Evolutionary conservation across 2,329 filamentous ascomycete species (phyloP).

Genomic region (Chaetoscypha palmicola): DNA sequence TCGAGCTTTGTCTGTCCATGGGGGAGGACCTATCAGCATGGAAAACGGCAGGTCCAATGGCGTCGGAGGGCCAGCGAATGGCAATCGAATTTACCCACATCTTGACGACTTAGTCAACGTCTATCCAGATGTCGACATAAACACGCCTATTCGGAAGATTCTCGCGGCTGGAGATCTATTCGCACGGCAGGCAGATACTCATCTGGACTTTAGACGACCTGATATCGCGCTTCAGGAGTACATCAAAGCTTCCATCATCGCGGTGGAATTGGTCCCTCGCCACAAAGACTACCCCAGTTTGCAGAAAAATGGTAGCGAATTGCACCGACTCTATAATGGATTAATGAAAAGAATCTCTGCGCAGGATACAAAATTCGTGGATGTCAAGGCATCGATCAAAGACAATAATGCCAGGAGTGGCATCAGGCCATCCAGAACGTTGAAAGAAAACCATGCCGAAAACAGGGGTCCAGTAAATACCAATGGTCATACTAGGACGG

Average conservation of each 20-base stretch:
- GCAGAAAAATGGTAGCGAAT: conserved; percentile 45
- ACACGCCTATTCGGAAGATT: conserved; percentile 44
- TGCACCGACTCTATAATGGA: conserved; percentile 41
- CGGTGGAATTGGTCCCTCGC: conserved; percentile 66
- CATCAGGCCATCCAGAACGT: conserved; percentile 30
- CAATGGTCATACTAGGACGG: conserved; percentile 15
- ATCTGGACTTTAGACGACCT: conserved; percentile 55
- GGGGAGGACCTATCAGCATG: conserved; percentile 19
- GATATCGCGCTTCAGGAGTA: conserved; percentile 80
- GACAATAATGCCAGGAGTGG: conserved; percentile 58
- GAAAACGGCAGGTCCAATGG: conserved; percentile 18
- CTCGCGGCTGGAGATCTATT: conserved; percentile 46
- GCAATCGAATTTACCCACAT: conserved; percentile 33
- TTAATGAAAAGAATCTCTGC: conserved; percentile 45
- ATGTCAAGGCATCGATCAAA: conserved; percentile 53
- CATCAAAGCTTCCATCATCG: conserved; percentile 71
- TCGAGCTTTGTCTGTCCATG: conserved; percentile 22
- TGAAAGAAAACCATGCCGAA: conserved; percentile 5
- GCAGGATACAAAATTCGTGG: conserved; percentile 44
- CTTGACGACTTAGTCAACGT: conserved; percentile 37
- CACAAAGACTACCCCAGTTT: conserved; percentile 68
- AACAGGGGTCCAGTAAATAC: neutral
- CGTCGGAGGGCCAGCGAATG: conserved; percentile 14
- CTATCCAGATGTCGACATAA: conserved; percentile 27
- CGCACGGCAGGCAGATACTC: conserved; percentile 53